These are phyloP conservation scores for Ajuga reptans DNA, from an alignment of 305 asterid genomes.

Conservation along the genomic window DNA sequence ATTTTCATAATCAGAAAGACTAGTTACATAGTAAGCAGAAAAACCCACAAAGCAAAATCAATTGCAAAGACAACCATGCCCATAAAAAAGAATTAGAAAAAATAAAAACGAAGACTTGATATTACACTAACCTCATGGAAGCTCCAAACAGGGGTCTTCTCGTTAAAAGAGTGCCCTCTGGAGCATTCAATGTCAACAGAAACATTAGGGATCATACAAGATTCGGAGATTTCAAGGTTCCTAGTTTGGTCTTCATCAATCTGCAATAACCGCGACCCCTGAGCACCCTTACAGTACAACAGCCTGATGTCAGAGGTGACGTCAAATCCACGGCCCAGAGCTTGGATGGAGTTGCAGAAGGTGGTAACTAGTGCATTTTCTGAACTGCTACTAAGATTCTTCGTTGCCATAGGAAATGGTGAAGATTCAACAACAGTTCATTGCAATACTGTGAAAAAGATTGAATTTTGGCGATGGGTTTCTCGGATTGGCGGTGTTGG, in stretches of 20 bases:
- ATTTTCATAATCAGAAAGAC: not conserved
- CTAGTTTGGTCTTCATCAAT: constrained; percentile 51
- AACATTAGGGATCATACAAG: constrained; percentile 59
- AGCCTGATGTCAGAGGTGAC: constrained; percentile 96
- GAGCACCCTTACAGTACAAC: constrained; percentile 82
- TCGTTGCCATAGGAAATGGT: constrained; percentile 31
- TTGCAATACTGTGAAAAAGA: constrained; percentile 16
- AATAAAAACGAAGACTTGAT: not conserved
- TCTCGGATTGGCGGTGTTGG: constrained; percentile 37
- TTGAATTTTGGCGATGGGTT: constrained; percentile 21
- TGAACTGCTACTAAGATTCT: constrained; percentile 19
- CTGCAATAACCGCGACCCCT: constrained; percentile 73
- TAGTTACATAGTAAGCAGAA: not conserved
- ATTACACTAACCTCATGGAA: constrained; percentile 60
- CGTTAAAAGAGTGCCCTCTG: constrained; percentile 34
- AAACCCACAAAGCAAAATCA: not conserved
- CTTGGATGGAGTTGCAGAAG: constrained; percentile 81
- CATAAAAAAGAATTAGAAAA: not conserved
- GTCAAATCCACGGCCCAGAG: constrained; percentile 94
- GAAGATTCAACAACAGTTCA: constrained; percentile 34
- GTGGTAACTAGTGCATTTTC: constrained; percentile 66
- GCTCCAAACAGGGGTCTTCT: constrained; percentile 58
- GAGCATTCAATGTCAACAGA: constrained; percentile 66
- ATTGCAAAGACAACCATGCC: not conserved
- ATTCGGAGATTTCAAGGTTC: constrained; percentile 55